Base-by-base conservation (phyloP, 352 stramenopile genomes). In the Globisporangium uncinulatum region DNA sequence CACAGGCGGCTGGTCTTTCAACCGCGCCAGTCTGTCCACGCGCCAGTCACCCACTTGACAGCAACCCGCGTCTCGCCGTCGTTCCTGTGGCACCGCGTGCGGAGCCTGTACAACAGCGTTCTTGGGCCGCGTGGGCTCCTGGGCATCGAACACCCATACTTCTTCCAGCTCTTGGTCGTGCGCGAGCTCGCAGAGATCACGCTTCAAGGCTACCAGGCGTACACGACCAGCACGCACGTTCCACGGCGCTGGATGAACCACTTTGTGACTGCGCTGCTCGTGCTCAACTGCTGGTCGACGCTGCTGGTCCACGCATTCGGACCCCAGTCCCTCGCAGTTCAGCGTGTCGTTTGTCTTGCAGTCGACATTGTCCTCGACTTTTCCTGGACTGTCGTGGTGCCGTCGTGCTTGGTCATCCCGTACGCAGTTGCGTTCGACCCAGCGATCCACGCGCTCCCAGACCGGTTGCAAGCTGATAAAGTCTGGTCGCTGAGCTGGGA, bases 161-260 rank as follows among this genome's bases (percentile, higher is more conserved):
- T 60, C 45, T 60, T 60, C 20, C 54, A 54, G 34, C 5, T 63
- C 36, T 32, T 74, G 36, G 37, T 70, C 2, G 15, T 64, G 17
- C 53, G 57, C 41, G 67, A 74, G 47, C 19, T 69, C 3, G 29
- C 59, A 9, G 67, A 74, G 46, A 62, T 74, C 47, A 41, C 13
- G 3, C 66, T 57, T 7, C 64, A 74, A 31, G 64, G 61, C 10
- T 72, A 74, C 46, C 67, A 74, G 21, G 54, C 64, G 20, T 56
- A 74, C 39, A 57, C 57, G 4, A 67, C 54, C 3, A 72, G 67
- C n/a, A 32, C 50, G 4, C 29, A 70, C 15, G 57, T 72, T 17
- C 65, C 64, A n/a, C 61, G 61, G 44, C 46, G 56, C 49, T 73
- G 68, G 68, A 69, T 71, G 6, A 76, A 71, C 41, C 56, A 68